Conservation (phyloP, 2,329 filamentous ascomycete species). For the Escovopsis sp. region DNA sequence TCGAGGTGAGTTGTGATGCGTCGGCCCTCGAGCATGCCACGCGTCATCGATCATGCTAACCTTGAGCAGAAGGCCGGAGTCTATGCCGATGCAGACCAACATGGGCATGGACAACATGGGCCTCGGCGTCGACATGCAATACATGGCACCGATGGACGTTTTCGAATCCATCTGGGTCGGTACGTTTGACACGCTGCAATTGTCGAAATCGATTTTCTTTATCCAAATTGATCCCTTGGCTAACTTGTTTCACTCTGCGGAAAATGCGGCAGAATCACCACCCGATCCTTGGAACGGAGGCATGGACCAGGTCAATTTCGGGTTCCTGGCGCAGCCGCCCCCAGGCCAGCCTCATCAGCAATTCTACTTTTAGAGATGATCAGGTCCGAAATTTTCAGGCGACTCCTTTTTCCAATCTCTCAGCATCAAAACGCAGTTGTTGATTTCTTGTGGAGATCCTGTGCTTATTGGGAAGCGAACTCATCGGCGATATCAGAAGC, state of each 20-base stretch:
- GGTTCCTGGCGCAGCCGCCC: constrained; percentile 44
- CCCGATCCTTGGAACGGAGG: constrained; percentile 42
- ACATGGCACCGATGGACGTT: constrained; percentile 53
- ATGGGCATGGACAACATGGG: constrained; percentile 30
- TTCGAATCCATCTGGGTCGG: constrained; percentile 57
- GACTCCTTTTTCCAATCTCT: too few species aligned
- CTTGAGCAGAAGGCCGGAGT: constrained; percentile 14
- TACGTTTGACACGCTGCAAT: constrained; percentile 20
- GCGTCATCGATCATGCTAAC: not conserved
- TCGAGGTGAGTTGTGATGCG: constrained; percentile 18
- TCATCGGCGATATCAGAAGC: too few species aligned
- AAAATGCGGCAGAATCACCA: constrained; percentile 30
- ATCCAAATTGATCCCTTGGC: not conserved
- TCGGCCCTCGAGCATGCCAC: constrained; percentile 2
- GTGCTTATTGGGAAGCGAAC: too few species aligned
- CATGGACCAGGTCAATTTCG: constrained; percentile 43
- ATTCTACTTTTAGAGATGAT: constrained; percentile 35
- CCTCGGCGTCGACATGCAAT: constrained; percentile 40
- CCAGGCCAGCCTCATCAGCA: constrained; percentile 43
- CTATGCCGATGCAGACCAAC: constrained; percentile 21
- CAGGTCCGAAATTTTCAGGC: too few species aligned
- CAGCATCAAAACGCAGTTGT: too few species aligned
- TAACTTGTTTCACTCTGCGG: constrained; percentile 4
- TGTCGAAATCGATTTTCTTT: not conserved
- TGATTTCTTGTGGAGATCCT: too few species aligned